A percentile compares a stretch with the other conserved stretches of the same genome.
Evolutionary conservation across 2,329 filamentous ascomycete genomes (phyloP).

Genomic region (Ceratocystis papillata): DNA sequence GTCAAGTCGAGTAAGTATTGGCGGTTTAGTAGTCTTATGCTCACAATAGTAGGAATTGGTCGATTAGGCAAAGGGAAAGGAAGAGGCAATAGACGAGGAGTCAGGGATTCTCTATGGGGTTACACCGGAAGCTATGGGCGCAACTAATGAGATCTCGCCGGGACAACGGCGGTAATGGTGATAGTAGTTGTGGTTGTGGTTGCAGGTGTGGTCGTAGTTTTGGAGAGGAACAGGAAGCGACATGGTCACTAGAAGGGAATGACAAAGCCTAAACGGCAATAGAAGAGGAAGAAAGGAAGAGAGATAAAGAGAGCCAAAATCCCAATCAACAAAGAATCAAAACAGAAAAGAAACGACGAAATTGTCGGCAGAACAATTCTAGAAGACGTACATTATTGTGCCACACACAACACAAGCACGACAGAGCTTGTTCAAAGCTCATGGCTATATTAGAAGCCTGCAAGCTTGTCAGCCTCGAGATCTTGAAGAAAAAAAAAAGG

Average conservation of each 20-base stretch:
- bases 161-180: not conserved
- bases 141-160: not conserved
- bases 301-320: not conserved
- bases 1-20: not conserved
- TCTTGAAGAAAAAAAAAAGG: not conserved
- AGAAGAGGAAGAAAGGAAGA: not conserved
- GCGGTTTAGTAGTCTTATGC: too few relatives aligned
- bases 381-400: not conserved
- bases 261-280: not conserved
- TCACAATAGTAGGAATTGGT: not conserved
- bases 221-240: constrained; percentile 18
- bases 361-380: not conserved
- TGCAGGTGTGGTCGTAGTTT: not conserved
- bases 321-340: not conserved
- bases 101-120: not conserved
- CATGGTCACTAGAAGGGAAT: constrained; percentile 17
- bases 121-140: not conserved
- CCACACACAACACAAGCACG: not conserved
- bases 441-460: not conserved
- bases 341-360: not conserved
- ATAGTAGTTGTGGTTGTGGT: not conserved
- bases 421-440: too few relatives aligned
- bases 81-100: not conserved
- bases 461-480: not conserved
- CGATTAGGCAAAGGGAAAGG: not conserved